These are phyloP conservation scores for Colletotrichum nymphaeae DNA, from an alignment of 2,329 filamentous ascomycete species.

Conservation along the genomic window DNA sequence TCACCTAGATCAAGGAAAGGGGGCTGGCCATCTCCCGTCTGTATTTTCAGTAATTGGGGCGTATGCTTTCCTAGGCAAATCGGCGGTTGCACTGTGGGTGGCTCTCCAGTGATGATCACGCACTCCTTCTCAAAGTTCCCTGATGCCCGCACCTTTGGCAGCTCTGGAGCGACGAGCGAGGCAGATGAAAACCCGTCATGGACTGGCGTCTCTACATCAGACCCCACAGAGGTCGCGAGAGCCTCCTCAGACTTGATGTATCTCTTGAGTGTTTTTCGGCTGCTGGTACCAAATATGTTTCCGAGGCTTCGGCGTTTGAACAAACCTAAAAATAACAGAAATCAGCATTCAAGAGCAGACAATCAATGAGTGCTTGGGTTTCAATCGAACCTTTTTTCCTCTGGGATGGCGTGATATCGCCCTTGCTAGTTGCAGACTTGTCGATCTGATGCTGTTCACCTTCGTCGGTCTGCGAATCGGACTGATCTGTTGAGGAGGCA, in stretches of 20 bases:
- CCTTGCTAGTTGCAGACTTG: background rate
- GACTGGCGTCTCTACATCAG: background rate
- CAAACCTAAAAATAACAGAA: background rate
- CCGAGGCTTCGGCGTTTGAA: constrained; percentile 5
- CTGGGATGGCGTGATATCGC: background rate
- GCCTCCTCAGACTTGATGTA: background rate
- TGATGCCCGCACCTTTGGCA: background rate
- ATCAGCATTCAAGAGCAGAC: background rate
- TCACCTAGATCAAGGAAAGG: background rate
- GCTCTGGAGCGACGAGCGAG: background rate
- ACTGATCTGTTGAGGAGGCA: background rate
- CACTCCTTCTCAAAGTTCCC: background rate
- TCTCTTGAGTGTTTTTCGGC: background rate
- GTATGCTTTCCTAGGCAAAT: background rate
- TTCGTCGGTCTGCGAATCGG: background rate
- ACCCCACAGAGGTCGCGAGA: background rate
- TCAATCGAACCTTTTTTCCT: background rate
- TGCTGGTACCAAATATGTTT: background rate
- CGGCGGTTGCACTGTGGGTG: background rate
- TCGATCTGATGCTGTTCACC: background rate
- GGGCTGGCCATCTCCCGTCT: background rate
- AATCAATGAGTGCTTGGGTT: background rate
- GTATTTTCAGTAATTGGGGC: background rate
- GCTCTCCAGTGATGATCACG: background rate
- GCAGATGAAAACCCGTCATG: background rate